A percentile compares a stretch with the other conserved stretches of the same genome.
phyloP scores from a whole-genome alignment of 2,329 filamentous ascomycete species.

The Harringtonia aguacate region DNA sequence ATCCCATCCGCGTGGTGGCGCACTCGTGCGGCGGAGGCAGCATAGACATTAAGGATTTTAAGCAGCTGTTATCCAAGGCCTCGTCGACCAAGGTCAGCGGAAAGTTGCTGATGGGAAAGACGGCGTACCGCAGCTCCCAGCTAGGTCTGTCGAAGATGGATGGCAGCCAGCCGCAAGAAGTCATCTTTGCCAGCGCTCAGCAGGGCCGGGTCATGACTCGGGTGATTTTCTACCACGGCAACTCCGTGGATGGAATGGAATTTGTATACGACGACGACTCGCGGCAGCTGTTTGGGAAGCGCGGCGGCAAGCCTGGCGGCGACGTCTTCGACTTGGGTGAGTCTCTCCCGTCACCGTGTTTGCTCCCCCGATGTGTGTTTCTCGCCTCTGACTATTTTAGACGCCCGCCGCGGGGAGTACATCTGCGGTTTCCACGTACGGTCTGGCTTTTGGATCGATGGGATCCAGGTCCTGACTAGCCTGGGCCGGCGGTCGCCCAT shows the following conservation, averaged over 20 bases:
- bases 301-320: slow-evolving; percentile 57
- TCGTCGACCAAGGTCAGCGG: slow-evolving; percentile 66
- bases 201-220: slow-evolving; percentile 64
- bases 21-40: slow-evolving; percentile 67
- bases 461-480: slow-evolving; percentile 80
- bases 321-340: slow-evolving; percentile 69
- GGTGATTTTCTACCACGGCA: slow-evolving; percentile 67
- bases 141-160: slow-evolving; percentile 64
- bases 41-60: slow-evolving; percentile 68
- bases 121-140: slow-evolving; percentile 65
- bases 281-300: slow-evolving; percentile 77
- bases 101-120: slow-evolving; percentile 43
- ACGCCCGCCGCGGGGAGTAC: slow-evolving; percentile 75
- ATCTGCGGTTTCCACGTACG: slow-evolving; percentile 78
- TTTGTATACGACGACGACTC: slow-evolving; percentile 86
- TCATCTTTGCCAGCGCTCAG: slow-evolving; percentile 62
- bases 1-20: slow-evolving; percentile 52
- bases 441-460: slow-evolving; percentile 76
- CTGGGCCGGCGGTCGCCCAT: slow-evolving; percentile 75
- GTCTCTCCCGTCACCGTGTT: slow-evolving; percentile 17
- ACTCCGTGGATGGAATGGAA: slow-evolving; percentile 74
- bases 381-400: slow-evolving; percentile 26
- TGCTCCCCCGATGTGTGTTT: background rate
- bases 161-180: slow-evolving; percentile 57
- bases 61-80: slow-evolving; percentile 57